phyloP scores from a whole-genome alignment of 73 alveolate genomes.

The Symbiodinium natans region DNA sequence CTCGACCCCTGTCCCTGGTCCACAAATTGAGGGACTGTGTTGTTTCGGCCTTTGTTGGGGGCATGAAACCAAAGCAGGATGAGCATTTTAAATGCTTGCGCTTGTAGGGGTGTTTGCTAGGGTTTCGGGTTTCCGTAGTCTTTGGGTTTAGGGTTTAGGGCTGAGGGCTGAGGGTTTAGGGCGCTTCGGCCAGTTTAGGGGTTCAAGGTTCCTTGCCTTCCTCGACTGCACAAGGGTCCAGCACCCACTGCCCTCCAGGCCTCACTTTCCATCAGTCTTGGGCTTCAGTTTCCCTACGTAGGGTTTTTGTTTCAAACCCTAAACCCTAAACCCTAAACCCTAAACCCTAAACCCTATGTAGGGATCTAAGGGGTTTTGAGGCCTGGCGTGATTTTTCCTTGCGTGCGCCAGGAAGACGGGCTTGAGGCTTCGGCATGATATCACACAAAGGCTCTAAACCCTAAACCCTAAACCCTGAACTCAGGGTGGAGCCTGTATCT shows the following conservation, averaged over 20 bases:
- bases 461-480: not conserved
- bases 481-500: too few species aligned
- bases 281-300: not conserved
- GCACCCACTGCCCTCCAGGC: slow-evolving; percentile 89
- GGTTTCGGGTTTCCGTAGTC: not conserved
- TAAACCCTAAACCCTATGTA: not conserved
- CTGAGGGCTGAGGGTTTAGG: not conserved
- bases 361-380: too few species aligned
- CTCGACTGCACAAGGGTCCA: slow-evolving; percentile 90
- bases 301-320: not conserved
- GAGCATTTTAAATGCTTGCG: too few species aligned
- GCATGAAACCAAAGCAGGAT: too few species aligned
- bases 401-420: too few species aligned
- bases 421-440: too few species aligned
- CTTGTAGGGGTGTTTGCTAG: not conserved
- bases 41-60: too few species aligned
- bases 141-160: not conserved
- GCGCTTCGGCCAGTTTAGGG: not conserved
- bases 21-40: too few species aligned
- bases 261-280: not conserved
- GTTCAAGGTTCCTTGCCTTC: slow-evolving; percentile 1
- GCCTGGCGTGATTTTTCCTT: too few species aligned
- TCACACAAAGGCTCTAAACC: too few species aligned
- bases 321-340: not conserved
- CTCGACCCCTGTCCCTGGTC: too few species aligned